Percentiles rank a stretch among this genome's conserved stretches.
These are phyloP conservation scores for Priceomyces haplophilus DNA, from an alignment of 805 yeast species.

Conservation along the genomic window DNA sequence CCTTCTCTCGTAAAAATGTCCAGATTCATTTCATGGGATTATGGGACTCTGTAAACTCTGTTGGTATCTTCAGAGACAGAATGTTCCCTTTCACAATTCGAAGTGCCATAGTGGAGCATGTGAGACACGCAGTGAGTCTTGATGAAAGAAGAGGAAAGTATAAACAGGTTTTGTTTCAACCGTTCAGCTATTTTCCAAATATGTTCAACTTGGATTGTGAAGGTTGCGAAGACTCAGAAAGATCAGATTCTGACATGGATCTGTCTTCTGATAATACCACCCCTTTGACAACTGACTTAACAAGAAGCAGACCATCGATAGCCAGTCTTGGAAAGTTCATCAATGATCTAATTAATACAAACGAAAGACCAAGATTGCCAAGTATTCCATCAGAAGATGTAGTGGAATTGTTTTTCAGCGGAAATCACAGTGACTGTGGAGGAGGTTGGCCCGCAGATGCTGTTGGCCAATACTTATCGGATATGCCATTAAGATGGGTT, in stretches of 20 bases:
- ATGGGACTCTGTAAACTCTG: conserved; percentile 69
- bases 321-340: conserved; percentile 1
- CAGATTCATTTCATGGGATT: conserved; percentile 58
- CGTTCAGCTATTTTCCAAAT: conserved; percentile 36
- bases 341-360: background rate
- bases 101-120: conserved; percentile 50
- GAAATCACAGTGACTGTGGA: conserved; percentile 67
- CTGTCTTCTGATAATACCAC: background rate
- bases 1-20: conserved; percentile 49
- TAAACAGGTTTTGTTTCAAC: conserved; percentile 53
- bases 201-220: conserved; percentile 12
- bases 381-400: conserved; percentile 24
- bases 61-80: conserved; percentile 56
- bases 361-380: background rate
- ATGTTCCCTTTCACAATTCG: conserved; percentile 57
- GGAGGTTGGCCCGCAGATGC: conserved; percentile 59
- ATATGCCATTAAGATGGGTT: conserved; percentile 61
- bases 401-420: conserved; percentile 64
- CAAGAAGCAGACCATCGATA: background rate
- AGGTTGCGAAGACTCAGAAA: conserved; percentile 7
- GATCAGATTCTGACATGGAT: background rate
- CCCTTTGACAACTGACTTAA: background rate
- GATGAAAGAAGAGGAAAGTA: conserved; percentile 67
- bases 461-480: conserved; percentile 44
- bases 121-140: conserved; percentile 64